A percentile compares a stretch with the other conserved stretches of the same genome.
Evolutionary conservation across 2,329 filamentous ascomycete genomes (phyloP).

Genomic region (Colletotrichum sp.): DNA sequence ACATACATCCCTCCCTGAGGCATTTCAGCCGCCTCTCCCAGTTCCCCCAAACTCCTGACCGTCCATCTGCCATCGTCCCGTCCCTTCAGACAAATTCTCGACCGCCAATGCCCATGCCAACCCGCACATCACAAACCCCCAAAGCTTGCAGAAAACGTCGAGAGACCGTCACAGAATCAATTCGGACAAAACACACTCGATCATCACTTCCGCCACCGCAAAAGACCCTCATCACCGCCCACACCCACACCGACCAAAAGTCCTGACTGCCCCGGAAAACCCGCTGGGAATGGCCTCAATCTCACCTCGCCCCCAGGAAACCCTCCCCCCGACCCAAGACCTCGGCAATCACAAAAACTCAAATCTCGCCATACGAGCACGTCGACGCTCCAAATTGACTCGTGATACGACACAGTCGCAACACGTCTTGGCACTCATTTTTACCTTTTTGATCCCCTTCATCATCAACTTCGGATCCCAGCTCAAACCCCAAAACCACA

Average conservation of each 20-base stretch:
- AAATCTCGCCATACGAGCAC: not conserved
- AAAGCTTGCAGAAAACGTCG: not conserved
- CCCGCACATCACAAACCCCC: not conserved
- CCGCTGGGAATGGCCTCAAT: slow-evolving; percentile 17
- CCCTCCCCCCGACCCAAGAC: not conserved
- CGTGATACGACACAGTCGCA: not conserved
- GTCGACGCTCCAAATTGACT: not conserved
- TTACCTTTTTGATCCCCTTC: not conserved
- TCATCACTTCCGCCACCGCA: not conserved
- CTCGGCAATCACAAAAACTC: not conserved
- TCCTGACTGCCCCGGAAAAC: not conserved
- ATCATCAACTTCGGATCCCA: not conserved
- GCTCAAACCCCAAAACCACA: not conserved
- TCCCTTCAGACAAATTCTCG: not conserved
- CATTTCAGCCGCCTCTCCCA: slow-evolving; percentile 14
- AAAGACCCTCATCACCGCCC: not conserved
- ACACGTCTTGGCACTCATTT: not conserved
- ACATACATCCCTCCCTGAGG: not conserved
- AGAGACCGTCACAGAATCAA: not conserved
- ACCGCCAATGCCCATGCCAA: not conserved
- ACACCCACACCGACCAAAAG: not conserved
- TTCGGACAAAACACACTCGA: not conserved
- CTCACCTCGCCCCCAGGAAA: not conserved
- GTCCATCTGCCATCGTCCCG: not conserved
- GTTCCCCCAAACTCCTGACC: not conserved